These are phyloP conservation scores for Prosopis cineraria DNA, from an alignment of 306 rosid species.

Conservation along the genomic window DNA sequence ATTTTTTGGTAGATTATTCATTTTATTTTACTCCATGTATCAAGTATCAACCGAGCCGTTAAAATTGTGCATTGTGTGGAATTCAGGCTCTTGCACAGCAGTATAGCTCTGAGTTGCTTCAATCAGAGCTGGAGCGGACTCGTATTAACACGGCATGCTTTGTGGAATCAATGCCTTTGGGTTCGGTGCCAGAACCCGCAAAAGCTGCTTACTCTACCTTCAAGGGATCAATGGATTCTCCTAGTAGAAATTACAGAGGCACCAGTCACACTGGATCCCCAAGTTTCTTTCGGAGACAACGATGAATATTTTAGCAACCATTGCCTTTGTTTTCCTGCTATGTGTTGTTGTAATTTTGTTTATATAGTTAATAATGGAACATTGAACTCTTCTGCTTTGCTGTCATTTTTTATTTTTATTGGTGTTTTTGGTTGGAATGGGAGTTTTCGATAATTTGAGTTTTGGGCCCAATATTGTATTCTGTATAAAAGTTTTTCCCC, in stretches of 20 bases:
- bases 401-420: constrained; percentile 10
- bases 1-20: too few relatives aligned
- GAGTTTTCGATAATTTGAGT: constrained; percentile 30
- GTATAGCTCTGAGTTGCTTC: constrained; percentile 84
- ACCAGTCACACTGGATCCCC: constrained; percentile 60
- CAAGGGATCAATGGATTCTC: constrained; percentile 67
- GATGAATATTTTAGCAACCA: constrained; percentile 40
- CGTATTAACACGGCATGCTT: constrained; percentile 97
- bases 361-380: constrained; percentile 35
- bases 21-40: not conserved
- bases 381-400: constrained; percentile 31
- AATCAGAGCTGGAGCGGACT: constrained; percentile 89
- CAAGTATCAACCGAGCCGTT: not conserved
- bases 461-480: constrained; percentile 34
- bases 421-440: constrained; percentile 32
- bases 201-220: constrained; percentile 72
- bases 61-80: constrained; percentile 31
- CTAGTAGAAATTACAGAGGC: constrained; percentile 60
- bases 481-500: not conserved
- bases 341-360: constrained; percentile 49
- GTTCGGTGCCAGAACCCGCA: constrained; percentile 71
- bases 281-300: constrained; percentile 71
- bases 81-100: constrained; percentile 91
- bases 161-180: constrained; percentile 74
- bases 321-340: constrained; percentile 40